Evolutionary conservation across 2,329 filamentous ascomycete genomes (phyloP).

Genomic region (Xylaria sp.): DNA sequence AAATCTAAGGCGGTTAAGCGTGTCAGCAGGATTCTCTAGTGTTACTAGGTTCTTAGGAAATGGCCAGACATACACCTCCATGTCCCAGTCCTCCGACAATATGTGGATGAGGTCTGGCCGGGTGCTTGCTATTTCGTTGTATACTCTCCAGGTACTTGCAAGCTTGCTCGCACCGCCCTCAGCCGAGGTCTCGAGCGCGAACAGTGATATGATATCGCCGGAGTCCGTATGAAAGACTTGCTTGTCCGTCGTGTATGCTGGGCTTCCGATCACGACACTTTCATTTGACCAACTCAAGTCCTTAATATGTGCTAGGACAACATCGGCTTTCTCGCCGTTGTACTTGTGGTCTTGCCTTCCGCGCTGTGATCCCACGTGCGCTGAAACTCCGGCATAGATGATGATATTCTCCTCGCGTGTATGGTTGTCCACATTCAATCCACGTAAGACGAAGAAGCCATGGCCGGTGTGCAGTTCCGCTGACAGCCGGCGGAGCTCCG

Average conservation of each 20-base stretch:
- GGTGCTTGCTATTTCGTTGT: slow-evolving; percentile 65
- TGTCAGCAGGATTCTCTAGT: not conserved
- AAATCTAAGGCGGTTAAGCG: not conserved
- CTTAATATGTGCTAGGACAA: slow-evolving; percentile 66
- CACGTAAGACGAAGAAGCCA: slow-evolving; percentile 67
- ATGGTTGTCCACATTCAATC: slow-evolving; percentile 58
- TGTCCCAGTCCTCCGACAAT: slow-evolving; percentile 57
- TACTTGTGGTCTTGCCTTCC: slow-evolving; percentile 57
- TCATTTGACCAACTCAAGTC: slow-evolving; percentile 52
- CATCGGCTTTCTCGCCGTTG: slow-evolving; percentile 54
- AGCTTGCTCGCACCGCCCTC: slow-evolving; percentile 63
- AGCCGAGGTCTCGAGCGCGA: slow-evolving; percentile 58
- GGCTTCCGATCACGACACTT: slow-evolving; percentile 56
- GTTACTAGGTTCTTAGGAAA: slow-evolving; percentile 45
- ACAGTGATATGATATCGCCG: slow-evolving; percentile 64
- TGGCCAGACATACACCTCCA: slow-evolving; percentile 48
- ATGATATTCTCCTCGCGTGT: slow-evolving; percentile 62
- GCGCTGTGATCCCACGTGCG: slow-evolving; percentile 60
- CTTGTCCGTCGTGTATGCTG: slow-evolving; percentile 40
- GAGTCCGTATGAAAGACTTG: slow-evolving; percentile 58
- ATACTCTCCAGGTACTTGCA: slow-evolving; percentile 63
- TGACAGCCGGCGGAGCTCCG: slow-evolving; percentile 56
- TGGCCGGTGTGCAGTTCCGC: slow-evolving; percentile 61
- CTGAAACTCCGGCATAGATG: slow-evolving; percentile 64
- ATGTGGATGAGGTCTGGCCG: slow-evolving; percentile 65